Evolutionary conservation across 2,329 filamentous ascomycete genomes (phyloP).

Genomic region (Ceratocystis smalleyi): DNA sequence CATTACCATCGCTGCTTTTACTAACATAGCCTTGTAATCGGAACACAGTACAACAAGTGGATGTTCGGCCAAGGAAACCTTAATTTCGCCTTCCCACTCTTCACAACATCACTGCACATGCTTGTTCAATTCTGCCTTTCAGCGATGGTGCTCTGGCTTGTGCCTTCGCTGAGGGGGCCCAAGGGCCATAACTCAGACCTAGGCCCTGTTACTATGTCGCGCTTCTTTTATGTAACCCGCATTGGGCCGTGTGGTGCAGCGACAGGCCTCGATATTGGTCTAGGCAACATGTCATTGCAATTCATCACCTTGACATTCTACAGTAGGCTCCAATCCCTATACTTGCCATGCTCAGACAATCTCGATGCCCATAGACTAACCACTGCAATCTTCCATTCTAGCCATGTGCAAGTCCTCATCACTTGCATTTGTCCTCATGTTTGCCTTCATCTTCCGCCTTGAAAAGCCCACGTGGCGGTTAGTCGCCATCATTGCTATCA

Average conservation of each 20-base stretch:
- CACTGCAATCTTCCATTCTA: slow-evolving; percentile 21
- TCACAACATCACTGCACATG: slow-evolving; percentile 93
- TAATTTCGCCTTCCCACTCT: slow-evolving; percentile 87
- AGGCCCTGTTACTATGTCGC: slow-evolving; percentile 55
- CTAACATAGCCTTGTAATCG: slow-evolving; percentile 18
- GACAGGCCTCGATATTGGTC: slow-evolving; percentile 85
- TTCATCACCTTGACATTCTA: slow-evolving; percentile 96
- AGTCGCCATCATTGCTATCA: slow-evolving; percentile 71
- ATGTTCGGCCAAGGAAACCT: slow-evolving; percentile 82
- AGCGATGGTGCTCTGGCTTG: slow-evolving; percentile 58
- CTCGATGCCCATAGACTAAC: no score
- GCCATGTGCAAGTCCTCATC: slow-evolving; percentile 98
- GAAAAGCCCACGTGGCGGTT: slow-evolving; percentile 77
- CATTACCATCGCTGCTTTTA: slow-evolving; percentile 16
- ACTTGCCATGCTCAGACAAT: no score
- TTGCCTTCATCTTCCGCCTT: slow-evolving; percentile 85
- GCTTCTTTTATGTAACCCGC: slow-evolving; percentile 78
- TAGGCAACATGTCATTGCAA: slow-evolving; percentile 89
- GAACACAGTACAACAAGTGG: slow-evolving; percentile 87
- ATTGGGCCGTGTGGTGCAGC: slow-evolving; percentile 84
- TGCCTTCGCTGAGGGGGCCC: slow-evolving; percentile 66
- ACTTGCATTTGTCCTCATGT: slow-evolving; percentile 83
- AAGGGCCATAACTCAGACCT: slow-evolving; percentile 33
- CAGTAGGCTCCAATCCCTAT: slow-evolving; percentile 37
- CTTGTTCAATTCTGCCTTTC: slow-evolving; percentile 78